A percentile compares a stretch with the other conserved stretches of the same genome.
Conservation (phyloP, 2,329 filamentous ascomycete species). For the Ophiocordyceps camponoti-floridani region DNA sequence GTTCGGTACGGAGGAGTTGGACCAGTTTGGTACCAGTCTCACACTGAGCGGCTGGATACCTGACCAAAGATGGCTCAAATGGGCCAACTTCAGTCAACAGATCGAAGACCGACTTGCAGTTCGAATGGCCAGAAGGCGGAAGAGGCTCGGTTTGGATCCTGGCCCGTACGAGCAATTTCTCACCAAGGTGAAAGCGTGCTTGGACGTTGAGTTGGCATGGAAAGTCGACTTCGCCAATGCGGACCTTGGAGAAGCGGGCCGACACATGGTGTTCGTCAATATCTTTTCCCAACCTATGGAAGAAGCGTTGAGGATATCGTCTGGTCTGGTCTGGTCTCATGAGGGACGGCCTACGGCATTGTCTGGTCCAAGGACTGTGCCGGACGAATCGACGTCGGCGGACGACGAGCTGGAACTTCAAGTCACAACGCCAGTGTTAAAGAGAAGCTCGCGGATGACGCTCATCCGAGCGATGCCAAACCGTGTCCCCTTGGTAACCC, state of each 20-base stretch:
- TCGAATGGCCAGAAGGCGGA: conserved; percentile 3
- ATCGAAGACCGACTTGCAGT: conserved; percentile 10
- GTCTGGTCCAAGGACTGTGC: neutral
- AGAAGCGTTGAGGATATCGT: neutral
- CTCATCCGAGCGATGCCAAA: conserved; percentile 6
- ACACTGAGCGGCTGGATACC: conserved; percentile 26
- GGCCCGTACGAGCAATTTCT: conserved; percentile 7
- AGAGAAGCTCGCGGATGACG: neutral
- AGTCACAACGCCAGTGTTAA: neutral
- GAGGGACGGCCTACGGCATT: conserved; percentile 9
- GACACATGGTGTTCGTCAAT: conserved; percentile 15
- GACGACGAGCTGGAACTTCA: neutral
- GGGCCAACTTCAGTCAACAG: conserved; percentile 11
- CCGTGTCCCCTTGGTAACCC: conserved; percentile 12
- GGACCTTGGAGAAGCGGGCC: conserved; percentile 9
- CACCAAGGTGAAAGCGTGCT: conserved; percentile 18
- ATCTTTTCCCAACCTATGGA: conserved; percentile 6
- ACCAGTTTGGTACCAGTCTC: conserved; percentile 18
- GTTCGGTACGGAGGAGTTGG: conserved; percentile 15
- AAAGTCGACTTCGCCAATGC: conserved; percentile 8
- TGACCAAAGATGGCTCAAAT: conserved; percentile 15
- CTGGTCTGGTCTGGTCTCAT: conserved; percentile 7
- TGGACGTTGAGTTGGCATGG: conserved; percentile 27
- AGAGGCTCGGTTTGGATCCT: conserved; percentile 1
- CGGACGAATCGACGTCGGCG: conserved; percentile 2